Conservation (phyloP, 495 filamentous ascomycete genomes). For the Copromyces sp. region DNA sequence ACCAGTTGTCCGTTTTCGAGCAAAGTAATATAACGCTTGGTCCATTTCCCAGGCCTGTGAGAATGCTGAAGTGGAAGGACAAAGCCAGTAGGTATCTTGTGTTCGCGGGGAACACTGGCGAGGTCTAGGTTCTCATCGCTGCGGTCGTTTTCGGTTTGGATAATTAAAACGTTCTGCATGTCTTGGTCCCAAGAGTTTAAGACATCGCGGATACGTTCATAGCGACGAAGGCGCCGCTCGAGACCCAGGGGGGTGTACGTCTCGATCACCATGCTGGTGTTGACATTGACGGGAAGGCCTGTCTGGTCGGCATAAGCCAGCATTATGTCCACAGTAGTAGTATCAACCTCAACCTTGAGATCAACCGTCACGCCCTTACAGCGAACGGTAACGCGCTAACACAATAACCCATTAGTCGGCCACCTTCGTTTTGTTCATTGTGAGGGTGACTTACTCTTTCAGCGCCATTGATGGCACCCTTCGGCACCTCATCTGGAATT, state of each 20-base stretch:
- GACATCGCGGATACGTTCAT: slow-evolving; percentile 79
- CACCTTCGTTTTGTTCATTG: slow-evolving; percentile 3
- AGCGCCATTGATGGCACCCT: slow-evolving; percentile 74
- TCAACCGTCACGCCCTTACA: slow-evolving; percentile 51
- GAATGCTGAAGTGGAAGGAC: slow-evolving; percentile 70
- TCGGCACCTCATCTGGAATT: slow-evolving; percentile 60
- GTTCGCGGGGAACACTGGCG: slow-evolving; percentile 44
- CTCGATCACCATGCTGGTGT: slow-evolving; percentile 61
- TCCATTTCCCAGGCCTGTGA: slow-evolving; percentile 71
- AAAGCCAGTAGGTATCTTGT: slow-evolving; percentile 44
- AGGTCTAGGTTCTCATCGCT: slow-evolving; percentile 33
- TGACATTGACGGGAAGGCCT: slow-evolving; percentile 44
- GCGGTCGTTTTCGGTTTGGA: slow-evolving; percentile 32
- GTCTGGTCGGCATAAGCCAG: slow-evolving; percentile 44
- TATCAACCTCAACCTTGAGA: slow-evolving; percentile 60
- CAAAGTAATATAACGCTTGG: slow-evolving; percentile 71
- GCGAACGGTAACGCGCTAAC: slow-evolving; percentile 53
- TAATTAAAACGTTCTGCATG: slow-evolving; percentile 54
- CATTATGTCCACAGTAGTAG: slow-evolving; percentile 64
- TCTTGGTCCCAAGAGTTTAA: slow-evolving; percentile 89
- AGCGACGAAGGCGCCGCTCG: slow-evolving; percentile 72
- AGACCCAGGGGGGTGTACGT: slow-evolving; percentile 66
- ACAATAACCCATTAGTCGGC: slow-evolving; percentile 4
- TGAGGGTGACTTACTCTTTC: slow-evolving; percentile 47
- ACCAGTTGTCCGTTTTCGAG: slow-evolving; percentile 65